Base-by-base conservation (phyloP, 768 basidiomycete species). In the Collybiopsis confluens region DNA sequence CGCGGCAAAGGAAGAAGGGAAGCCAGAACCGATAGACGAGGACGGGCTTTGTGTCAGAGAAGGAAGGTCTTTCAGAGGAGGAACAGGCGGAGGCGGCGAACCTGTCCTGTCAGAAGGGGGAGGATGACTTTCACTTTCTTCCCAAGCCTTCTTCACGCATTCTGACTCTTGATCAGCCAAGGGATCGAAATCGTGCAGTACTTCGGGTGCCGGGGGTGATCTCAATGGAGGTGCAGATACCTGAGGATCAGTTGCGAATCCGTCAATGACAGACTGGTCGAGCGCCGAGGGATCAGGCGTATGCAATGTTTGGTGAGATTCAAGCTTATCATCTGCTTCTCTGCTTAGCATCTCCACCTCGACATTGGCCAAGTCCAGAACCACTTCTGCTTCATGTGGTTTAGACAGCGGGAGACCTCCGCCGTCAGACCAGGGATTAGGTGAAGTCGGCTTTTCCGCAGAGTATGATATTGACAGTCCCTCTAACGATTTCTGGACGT, bases 181-280 rank as follows among this genome's bases (percentile, higher is more conserved):
- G 15, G 87, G 87, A 68, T 90, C 87, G 63, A 90, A 89, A 62
- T 87, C 80, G 33, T 68, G 72, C 48, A 89, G 67, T 3, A 85
- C 68, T 40, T 79, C 73, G 4, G 62, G 64, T n/a, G 58, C 52
- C 15, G 54, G 57, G 21, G 59, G 62, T 35, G 57, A 42, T 24
- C 59, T n/a, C 40, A 42, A 7, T 18, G 24, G 38, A n/a, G 49
- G 15, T 18, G 57, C 54, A 42, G 55, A 36, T 24, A 30, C 37
- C 7, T 46, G 18, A 38, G 59, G 30, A 44, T 46, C 45, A 28
- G 53, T n/a, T 40, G 50, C 56, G 28, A 73, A 64, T 2, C 74
- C 73, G 54, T 66, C 65, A 23, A 72, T 68, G 40, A 73, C 65
- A 2, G 71, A 64, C 13, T 73, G 61, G 52, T 80, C 76, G 28